Evolutionary conservation across 306 rosid species (phyloP).

Genomic region (Phaseolus lunatus): DNA sequence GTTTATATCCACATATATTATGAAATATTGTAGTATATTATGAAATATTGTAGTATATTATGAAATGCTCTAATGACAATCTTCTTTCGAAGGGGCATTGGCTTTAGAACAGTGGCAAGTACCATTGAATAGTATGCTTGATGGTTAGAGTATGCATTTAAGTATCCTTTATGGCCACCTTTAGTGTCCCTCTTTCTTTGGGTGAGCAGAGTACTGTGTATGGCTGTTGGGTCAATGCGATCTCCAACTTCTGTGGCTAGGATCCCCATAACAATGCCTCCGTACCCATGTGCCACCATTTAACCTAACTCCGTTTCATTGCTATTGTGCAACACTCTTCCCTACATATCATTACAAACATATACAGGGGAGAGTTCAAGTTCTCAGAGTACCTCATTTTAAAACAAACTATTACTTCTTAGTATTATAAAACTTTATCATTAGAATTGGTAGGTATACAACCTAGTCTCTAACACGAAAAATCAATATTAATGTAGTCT

Average conservation of each 20-base stretch:
- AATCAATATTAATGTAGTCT: too few relatives aligned
- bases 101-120: constrained; percentile 37
- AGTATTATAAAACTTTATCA: too few relatives aligned
- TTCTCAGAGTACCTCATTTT: too few relatives aligned
- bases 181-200: constrained; percentile 10
- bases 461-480: too few relatives aligned
- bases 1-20: too few relatives aligned
- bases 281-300: constrained; percentile 34
- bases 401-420: too few relatives aligned
- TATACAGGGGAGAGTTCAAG: too few relatives aligned
- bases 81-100: constrained; percentile 47
- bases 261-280: constrained; percentile 32
- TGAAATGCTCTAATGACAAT: too few relatives aligned
- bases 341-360: too few relatives aligned
- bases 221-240: constrained; percentile 39
- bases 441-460: too few relatives aligned
- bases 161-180: constrained; percentile 47
- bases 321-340: constrained; percentile 38
- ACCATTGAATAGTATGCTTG: constrained; percentile 46
- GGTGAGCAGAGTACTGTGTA: constrained; percentile 30
- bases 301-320: constrained; percentile 38
- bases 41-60: too few relatives aligned
- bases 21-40: too few relatives aligned
- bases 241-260: constrained; percentile 52
- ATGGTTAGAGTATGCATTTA: constrained; percentile 34